Conservation (phyloP, 768 basidiomycete genomes). For the Mycena galericulata region DNA sequence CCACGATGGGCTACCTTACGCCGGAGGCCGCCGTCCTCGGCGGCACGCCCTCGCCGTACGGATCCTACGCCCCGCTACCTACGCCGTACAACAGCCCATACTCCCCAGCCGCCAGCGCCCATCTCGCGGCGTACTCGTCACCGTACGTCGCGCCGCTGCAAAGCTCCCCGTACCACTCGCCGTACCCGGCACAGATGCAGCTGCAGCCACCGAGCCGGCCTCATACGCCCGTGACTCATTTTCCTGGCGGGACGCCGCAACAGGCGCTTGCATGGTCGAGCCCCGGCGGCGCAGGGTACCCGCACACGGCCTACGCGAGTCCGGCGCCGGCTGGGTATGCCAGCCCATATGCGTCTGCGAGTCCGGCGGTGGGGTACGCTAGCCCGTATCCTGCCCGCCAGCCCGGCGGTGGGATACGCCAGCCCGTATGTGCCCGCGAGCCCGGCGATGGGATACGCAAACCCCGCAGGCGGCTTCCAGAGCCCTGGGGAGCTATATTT, state of each 20-base stretch:
- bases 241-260: constrained; percentile 2
- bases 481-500: no score
- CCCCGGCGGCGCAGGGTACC: constrained; percentile 2
- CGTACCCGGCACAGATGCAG: background rate
- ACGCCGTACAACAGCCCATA: constrained; percentile 17
- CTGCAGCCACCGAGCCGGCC: constrained; percentile 19
- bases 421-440: constrained; percentile 11
- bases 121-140: background rate
- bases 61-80: constrained; percentile 22
- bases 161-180: constrained; percentile 22
- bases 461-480: no score
- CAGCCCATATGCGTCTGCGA: no score
- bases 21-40: constrained; percentile 28
- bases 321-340: constrained; percentile 12
- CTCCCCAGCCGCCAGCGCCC: background rate
- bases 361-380: no score
- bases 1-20: constrained; percentile 24
- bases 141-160: constrained; percentile 21
- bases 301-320: constrained; percentile 12
- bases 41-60: constrained; percentile 25
- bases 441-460: background rate
- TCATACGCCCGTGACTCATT: constrained; percentile 18
- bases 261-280: background rate
- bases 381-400: no score
- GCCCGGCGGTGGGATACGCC: no score